A percentile compares a stretch with the other conserved stretches of the same genome.
These are phyloP conservation scores for Leersia perrieri DNA, from an alignment of 176 grass and related monocot species.

Conservation along the genomic window DNA sequence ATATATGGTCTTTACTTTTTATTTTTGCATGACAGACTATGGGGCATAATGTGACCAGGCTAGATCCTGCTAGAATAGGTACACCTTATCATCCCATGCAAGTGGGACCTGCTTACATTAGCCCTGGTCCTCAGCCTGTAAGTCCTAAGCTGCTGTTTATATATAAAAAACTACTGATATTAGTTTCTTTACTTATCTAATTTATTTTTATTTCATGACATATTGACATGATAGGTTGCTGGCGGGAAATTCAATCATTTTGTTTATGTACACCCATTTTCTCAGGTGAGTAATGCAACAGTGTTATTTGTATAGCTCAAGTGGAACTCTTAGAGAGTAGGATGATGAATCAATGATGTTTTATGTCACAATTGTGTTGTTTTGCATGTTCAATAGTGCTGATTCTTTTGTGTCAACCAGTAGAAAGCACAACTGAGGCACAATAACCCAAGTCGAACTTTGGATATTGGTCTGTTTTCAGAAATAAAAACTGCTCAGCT, in stretches of 20 bases:
- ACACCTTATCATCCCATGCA: slow-evolving; percentile 59
- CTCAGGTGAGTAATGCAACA: slow-evolving; percentile 48
- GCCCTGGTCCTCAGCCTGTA: slow-evolving; percentile 45
- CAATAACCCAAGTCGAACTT: not conserved
- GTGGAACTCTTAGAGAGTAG: not conserved
- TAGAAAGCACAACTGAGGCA: not conserved
- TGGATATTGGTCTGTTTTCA: not conserved
- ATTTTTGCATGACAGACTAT: slow-evolving; percentile 38
- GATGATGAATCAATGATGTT: not conserved
- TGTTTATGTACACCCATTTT: slow-evolving; percentile 57
- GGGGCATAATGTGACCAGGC: slow-evolving; percentile 33
- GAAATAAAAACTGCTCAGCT: not conserved
- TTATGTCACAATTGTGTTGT: too few relatives aligned
- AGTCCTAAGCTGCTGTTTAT: slow-evolving; percentile 19
- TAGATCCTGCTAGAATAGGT: slow-evolving; percentile 52
- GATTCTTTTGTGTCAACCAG: not conserved
- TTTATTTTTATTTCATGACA: slow-evolving; percentile 10
- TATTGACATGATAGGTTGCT: slow-evolving; percentile 43
- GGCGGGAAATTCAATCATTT: slow-evolving; percentile 45
- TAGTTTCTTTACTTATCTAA: not conserved
- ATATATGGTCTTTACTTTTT: slow-evolving; percentile 1
- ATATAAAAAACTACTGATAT: not conserved
- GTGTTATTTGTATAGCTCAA: slow-evolving; percentile 16
- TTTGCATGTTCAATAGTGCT: too few relatives aligned
- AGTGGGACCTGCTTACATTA: slow-evolving; percentile 40